Base-by-base conservation (phyloP, 306 rosid genomes). In the Cucumis cinereus region DNA sequence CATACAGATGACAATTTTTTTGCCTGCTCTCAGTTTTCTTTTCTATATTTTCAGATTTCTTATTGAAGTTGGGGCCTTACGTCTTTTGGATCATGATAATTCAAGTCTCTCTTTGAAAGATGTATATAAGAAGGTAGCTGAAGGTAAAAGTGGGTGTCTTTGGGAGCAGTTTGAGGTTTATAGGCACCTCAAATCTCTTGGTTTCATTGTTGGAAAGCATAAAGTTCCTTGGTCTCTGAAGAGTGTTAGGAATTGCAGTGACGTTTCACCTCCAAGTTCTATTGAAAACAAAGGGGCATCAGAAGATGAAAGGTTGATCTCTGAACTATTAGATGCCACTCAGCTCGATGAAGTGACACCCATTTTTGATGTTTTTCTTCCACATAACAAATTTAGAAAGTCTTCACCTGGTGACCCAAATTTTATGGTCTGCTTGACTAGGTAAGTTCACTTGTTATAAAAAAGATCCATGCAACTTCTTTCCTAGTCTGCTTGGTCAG, bases 161-260 rank as follows among this genome's bases (percentile, higher is more conserved):
- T 90, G 92, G 98, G 97, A 86, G 80, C 80, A 85, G 74, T 91
- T 90, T 89, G 96, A 89, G 82, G 96, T 86, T 58, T 94, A 90
- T 82, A 86, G 82, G 85, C 89, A 91, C 81, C 89, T 91, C 81
- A 90, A 93, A 58, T 81, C 88, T 69, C 94, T 93, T 24, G 97
- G 96, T 74, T 91, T 88, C 80, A 86, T 93, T 71, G 80, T 90
- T 78, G 83, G 83, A 75, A 84, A 79, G 66, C 89, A 88, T 63
- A 88, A 83, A 45, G 82, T 88, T 75, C 78, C 91, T 61, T 91
- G 94, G 93, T 88, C 90, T 81, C 52, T 81, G 76, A 93, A 90
- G 87, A 80, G 74, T 81, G 73, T 43, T 41, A 78, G 72, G 80
- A 79, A 72, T 62, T 69, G 75, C 50, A 56, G 49, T 40, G 75